phyloP scores from a whole-genome alignment of 192 early-diverging fungal species.

The Mortierella hygrophila region DNA sequence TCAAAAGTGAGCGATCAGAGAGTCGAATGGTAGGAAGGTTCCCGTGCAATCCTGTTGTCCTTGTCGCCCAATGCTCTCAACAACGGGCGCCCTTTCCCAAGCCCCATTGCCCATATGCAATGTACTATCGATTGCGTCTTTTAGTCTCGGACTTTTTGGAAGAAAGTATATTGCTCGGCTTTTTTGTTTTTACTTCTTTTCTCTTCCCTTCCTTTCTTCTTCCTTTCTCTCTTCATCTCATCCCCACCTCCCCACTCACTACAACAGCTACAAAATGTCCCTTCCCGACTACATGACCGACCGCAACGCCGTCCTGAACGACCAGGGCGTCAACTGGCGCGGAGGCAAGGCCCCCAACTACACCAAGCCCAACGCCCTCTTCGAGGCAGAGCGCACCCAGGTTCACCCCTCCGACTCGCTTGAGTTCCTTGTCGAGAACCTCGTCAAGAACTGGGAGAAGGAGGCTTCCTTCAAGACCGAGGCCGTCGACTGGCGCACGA shows the following conservation, averaged over 20 bases:
- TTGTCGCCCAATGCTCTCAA: background rate
- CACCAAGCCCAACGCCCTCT: slow-evolving; percentile 57
- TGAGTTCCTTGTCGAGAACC: slow-evolving; percentile 55
- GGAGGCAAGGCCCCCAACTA: slow-evolving; percentile 59
- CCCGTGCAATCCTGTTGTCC: background rate
- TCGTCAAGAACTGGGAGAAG: slow-evolving; percentile 67
- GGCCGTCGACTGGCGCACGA: slow-evolving; percentile 60
- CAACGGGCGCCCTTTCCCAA: background rate
- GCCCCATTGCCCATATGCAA: background rate
- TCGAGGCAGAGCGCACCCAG: slow-evolving; percentile 53
- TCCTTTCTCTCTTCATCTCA: background rate
- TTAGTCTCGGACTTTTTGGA: background rate
- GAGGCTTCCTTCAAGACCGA: slow-evolving; percentile 58
- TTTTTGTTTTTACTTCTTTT: background rate
- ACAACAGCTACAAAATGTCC: slow-evolving; percentile 10
- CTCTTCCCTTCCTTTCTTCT: background rate
- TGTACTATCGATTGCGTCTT: background rate
- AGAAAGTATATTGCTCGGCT: background rate
- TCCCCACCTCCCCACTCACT: background rate
- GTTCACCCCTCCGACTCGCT: slow-evolving; percentile 56
- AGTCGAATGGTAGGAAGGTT: background rate
- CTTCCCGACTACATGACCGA: slow-evolving; percentile 65
- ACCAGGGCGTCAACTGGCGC: slow-evolving; percentile 59
- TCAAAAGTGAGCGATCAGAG: background rate
- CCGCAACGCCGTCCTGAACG: slow-evolving; percentile 59